Evolutionary conservation across 2,329 filamentous ascomycete genomes (phyloP).

Genomic region (Akanthomyces dipterigenus): DNA sequence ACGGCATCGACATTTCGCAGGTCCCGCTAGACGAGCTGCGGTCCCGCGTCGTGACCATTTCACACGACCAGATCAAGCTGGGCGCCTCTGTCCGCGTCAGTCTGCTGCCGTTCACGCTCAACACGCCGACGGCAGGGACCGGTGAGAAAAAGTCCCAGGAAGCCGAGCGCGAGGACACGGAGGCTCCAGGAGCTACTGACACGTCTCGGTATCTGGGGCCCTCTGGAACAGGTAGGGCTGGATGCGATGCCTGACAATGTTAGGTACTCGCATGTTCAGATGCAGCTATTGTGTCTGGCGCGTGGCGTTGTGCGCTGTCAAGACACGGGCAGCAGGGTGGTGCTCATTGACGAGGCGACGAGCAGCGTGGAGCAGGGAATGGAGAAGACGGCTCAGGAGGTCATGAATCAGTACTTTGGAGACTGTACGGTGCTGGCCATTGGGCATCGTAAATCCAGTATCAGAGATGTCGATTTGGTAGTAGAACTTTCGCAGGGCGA

Average conservation of each 20-base stretch:
- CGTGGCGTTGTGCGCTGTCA: slow-evolving; percentile 13
- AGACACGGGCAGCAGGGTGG: slow-evolving; percentile 10
- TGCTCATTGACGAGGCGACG: slow-evolving; percentile 18
- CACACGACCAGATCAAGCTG: slow-evolving; percentile 12
- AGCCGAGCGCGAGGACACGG: neutral
- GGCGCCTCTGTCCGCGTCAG: neutral
- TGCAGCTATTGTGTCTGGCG: slow-evolving; percentile 17
- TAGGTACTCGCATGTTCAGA: slow-evolving; percentile 13
- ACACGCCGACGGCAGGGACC: neutral
- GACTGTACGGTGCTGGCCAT: slow-evolving; percentile 13
- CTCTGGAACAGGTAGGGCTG: slow-evolving; percentile 11
- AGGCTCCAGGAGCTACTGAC: neutral
- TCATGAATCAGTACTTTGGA: slow-evolving; percentile 13
- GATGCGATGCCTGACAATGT: slow-evolving; percentile 6
- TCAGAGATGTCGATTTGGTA: no score
- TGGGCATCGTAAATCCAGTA: slow-evolving; percentile 8
- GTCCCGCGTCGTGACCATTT: slow-evolving; percentile 12
- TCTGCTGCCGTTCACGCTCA: neutral
- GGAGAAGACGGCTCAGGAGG: slow-evolving; percentile 11
- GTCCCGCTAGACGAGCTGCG: slow-evolving; percentile 11
- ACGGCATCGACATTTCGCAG: slow-evolving; percentile 7
- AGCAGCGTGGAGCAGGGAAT: slow-evolving; percentile 15
- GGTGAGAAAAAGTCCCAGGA: neutral
- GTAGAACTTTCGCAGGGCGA: no score
- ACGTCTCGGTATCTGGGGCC: slow-evolving; percentile 8